Conservation (phyloP, 106 monocot genomes). For the Platanthera zijinensis region DNA sequence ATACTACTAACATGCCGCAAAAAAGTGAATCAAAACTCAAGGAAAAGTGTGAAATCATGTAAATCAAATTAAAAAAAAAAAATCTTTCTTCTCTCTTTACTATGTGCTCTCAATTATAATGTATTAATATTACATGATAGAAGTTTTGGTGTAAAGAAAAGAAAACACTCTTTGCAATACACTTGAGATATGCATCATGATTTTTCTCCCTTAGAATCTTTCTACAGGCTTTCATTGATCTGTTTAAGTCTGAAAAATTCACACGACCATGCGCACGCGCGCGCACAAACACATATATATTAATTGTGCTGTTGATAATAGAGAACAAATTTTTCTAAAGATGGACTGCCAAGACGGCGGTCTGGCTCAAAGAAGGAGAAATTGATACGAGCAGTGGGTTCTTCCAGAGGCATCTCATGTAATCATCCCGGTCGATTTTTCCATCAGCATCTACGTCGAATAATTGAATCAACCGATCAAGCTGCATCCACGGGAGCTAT, state of each 20-base stretch:
- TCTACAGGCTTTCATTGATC: not conserved
- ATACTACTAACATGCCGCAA: not conserved
- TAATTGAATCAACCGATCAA: constrained; percentile 22
- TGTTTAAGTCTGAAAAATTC: not conserved
- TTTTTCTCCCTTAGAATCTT: not conserved
- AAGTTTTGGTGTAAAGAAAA: constrained; percentile 9
- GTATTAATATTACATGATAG: not conserved
- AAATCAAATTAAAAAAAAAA: not conserved
- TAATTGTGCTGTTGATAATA: not conserved
- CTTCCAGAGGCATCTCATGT: constrained; percentile 55
- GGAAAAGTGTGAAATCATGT: constrained; percentile 34
- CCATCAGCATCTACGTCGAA: constrained; percentile 47
- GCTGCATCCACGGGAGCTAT: constrained; percentile 13
- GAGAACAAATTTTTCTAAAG: not conserved
- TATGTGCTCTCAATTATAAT: not conserved
- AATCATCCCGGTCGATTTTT: constrained; percentile 47
- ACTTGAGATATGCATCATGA: not conserved
- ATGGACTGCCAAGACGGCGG: not conserved
- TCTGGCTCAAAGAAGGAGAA: constrained; percentile 16
- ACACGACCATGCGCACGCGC: too few species aligned
- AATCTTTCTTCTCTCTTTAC: too few species aligned
- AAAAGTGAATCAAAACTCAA: constrained; percentile 26
- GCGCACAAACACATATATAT: not conserved
- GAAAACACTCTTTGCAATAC: not conserved
- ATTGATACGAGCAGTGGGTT: constrained; percentile 66